These are phyloP conservation scores for Drechslera avenae DNA, from an alignment of 2,329 filamentous ascomycete genomes.

Conservation along the genomic window DNA sequence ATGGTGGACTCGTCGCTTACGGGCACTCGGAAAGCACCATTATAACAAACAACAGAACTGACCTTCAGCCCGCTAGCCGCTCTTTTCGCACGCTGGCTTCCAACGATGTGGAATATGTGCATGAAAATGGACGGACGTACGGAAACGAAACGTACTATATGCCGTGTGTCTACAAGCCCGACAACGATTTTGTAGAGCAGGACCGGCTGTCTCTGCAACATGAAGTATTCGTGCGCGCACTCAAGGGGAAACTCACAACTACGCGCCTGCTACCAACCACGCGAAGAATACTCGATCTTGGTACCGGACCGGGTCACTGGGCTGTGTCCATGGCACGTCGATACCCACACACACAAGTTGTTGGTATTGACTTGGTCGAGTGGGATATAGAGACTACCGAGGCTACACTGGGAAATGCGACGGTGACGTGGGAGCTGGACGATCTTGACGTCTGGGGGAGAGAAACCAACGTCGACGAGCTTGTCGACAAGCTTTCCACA, in stretches of 20 bases:
- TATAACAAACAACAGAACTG: conserved; percentile 3
- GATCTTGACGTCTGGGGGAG: conserved; percentile 45
- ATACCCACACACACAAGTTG: conserved; percentile 54
- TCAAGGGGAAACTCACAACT: conserved; percentile 47
- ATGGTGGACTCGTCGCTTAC: too few species aligned
- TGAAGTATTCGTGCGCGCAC: conserved; percentile 61
- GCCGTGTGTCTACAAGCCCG: conserved; percentile 56
- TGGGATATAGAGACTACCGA: conserved; percentile 59
- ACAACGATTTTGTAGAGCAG: conserved; percentile 64
- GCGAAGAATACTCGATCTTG: conserved; percentile 48
- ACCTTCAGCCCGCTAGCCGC: conserved; percentile 24
- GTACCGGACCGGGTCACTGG: conserved; percentile 58
- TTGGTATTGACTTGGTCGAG: conserved; percentile 55
- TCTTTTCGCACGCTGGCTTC: conserved; percentile 47
- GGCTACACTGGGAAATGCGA: conserved; percentile 34
- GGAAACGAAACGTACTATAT: conserved; percentile 68
- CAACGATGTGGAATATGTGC: conserved; percentile 60
- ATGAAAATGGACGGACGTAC: conserved; percentile 65
- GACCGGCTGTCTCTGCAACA: conserved; percentile 66
- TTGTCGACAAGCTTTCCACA: conserved; percentile 27
- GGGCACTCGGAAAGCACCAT: background rate
- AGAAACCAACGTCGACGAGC: conserved; percentile 35
- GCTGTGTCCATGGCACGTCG: conserved; percentile 54
- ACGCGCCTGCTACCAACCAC: conserved; percentile 33
- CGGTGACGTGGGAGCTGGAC: conserved; percentile 46